Evolutionary conservation across 176 grass and related monocot genomes (phyloP), one percentile per base, ranked within the genome.

Genomic region (Chloris gayana): DNA sequence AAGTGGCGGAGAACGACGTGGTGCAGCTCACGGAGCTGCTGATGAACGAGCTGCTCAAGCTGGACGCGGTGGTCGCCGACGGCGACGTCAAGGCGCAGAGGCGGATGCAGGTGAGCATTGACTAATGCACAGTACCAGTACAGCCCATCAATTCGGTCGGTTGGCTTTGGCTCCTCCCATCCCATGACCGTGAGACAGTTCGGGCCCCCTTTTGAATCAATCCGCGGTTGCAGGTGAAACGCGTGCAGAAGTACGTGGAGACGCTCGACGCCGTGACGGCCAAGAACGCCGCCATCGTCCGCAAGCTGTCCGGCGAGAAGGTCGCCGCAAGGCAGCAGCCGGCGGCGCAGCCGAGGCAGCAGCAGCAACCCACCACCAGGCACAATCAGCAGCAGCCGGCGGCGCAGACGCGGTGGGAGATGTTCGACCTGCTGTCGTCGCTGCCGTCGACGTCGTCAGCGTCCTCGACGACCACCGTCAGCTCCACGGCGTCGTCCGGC

Each of bases 181-280:
- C 53, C 32, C 1, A 3, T 10, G 9, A 2, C 9, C 10, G 33
- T 47, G 26, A 24, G 38, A 21, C 32, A 79, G 17, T 37, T 68
- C 35, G 35, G 35, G 35, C 35, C 35, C 35, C 35, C 35, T 4
- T 37, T 37, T 37, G 35, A 37, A 37, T 37, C 35, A 37, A 5
- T 37, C 35, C 56, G 68, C 42, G 35, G 14, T 10, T 80, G 70
- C 75, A 98, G 95, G 92, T 95, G 71, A 95, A 91, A 83, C 86
- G 95, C 75, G 95, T 98, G 70, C 92, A 95, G 83, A 98, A 88
- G 81, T 98, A 89, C 72, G 95, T 98, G 65, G 95, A 98, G 83
- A 79, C 79, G 44, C 95, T 98, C 27, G 95, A 98, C 84, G 84
- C 82, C 0, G 89, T 98, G 21, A 86, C 79, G 71, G 85, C 50